Percentiles rank a stretch among this genome's conserved stretches.
Conservation (phyloP, 2,329 filamentous ascomycete genomes). For the Epichloe sylvatica region DNA sequence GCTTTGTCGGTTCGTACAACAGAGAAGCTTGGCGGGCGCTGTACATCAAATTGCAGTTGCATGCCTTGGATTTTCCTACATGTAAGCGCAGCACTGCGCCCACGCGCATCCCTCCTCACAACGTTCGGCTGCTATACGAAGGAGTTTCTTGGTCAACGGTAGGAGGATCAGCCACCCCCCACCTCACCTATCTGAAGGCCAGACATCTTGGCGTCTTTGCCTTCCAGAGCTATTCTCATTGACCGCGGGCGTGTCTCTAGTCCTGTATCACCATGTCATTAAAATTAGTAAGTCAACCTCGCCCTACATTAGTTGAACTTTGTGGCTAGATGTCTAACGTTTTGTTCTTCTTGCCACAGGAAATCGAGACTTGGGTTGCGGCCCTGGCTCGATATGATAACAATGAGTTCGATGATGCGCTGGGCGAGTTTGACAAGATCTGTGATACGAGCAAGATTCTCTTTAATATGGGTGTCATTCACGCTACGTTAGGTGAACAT, state of each 20-base stretch:
- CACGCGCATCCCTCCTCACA: neutral
- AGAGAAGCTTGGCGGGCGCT: neutral
- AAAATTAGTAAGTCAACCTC: constrained; percentile 37
- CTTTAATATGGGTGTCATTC: constrained; percentile 96
- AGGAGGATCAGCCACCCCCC: neutral
- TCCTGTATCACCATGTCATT: constrained; percentile 33
- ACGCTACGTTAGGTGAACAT: constrained; percentile 91
- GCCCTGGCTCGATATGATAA: constrained; percentile 88
- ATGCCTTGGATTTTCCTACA: neutral
- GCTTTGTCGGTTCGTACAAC: neutral
- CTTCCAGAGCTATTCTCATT: neutral
- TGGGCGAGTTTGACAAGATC: constrained; percentile 73
- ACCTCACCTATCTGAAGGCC: neutral
- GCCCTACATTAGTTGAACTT: neutral
- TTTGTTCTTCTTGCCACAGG: constrained; percentile 35
- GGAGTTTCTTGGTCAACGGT: neutral
- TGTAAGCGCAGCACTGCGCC: neutral
- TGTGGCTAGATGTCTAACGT: neutral
- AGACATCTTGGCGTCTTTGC: neutral
- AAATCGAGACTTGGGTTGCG: constrained; percentile 97
- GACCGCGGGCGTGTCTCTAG: constrained; percentile 1
- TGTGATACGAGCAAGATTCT: constrained; percentile 94
- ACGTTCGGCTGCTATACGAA: neutral
- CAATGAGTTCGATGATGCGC: constrained; percentile 86
- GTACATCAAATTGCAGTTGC: neutral